Conservation (phyloP, 2,329 filamentous ascomycete species). For the Drechslera avenae region DNA sequence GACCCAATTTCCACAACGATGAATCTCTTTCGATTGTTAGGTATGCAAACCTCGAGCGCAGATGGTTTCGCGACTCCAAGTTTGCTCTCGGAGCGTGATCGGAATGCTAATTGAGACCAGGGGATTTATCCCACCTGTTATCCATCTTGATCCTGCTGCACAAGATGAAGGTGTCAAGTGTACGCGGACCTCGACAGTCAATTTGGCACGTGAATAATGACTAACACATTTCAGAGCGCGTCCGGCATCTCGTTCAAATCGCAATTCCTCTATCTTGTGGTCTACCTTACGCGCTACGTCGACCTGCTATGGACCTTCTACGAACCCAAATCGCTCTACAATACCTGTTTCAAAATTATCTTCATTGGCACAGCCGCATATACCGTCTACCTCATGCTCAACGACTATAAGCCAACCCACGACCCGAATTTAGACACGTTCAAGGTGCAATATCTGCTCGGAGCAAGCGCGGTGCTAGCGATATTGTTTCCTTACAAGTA, state of each 20-base stretch:
- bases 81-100: constrained; percentile 7
- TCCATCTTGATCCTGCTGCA: constrained; percentile 94
- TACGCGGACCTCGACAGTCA: constrained; percentile 54
- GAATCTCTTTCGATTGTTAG: constrained; percentile 73
- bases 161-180: constrained; percentile 90
- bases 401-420: constrained; percentile 95
- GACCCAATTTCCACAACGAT: constrained; percentile 53
- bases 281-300: constrained; percentile 92
- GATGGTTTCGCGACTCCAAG: neutral
- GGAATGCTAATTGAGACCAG: constrained; percentile 55
- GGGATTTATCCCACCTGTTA: constrained; percentile 91
- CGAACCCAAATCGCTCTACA: constrained; percentile 73
- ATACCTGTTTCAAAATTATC: constrained; percentile 92
- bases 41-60: constrained; percentile 50
- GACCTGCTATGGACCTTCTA: constrained; percentile 85
- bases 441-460: constrained; percentile 92
- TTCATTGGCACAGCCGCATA: constrained; percentile 91
- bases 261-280: constrained; percentile 90
- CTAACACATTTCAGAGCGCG: constrained; percentile 71
- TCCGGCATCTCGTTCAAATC: constrained; percentile 99
- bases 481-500: constrained; percentile 87
- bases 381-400: constrained; percentile 97
- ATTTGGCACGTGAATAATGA: constrained; percentile 19
- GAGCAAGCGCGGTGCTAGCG: constrained; percentile 76
- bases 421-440: constrained; percentile 98